These are phyloP conservation scores for Phytophthora podocarpi DNA, from an alignment of 352 stramenopile genomes.

Conservation along the genomic window DNA sequence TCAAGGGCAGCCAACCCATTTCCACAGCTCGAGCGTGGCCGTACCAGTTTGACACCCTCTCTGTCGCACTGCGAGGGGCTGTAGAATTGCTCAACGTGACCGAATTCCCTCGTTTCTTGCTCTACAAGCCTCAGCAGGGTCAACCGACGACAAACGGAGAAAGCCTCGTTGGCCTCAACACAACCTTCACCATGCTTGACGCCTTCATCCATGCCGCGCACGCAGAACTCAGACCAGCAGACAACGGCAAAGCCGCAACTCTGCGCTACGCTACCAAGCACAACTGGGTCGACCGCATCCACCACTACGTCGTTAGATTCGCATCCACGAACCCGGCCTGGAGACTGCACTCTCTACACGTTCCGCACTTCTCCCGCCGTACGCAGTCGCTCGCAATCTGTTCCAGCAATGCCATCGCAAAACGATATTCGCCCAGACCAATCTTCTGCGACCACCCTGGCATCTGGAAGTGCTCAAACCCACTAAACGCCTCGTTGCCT, in stretches of 20 bases:
- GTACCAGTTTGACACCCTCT: slow-evolving; percentile 48
- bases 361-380: neutral
- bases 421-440: slow-evolving; percentile 3
- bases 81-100: slow-evolving; percentile 33
- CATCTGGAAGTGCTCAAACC: slow-evolving; percentile 24
- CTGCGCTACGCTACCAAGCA: slow-evolving; percentile 37
- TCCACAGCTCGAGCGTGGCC: slow-evolving; percentile 26
- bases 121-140: slow-evolving; percentile 19
- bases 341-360: slow-evolving; percentile 1
- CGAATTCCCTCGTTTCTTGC: slow-evolving; percentile 32
- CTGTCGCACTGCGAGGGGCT: slow-evolving; percentile 32
- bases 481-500: slow-evolving; percentile 2
- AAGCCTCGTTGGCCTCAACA: slow-evolving; percentile 24
- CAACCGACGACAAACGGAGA: slow-evolving; percentile 7
- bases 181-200: slow-evolving; percentile 47
- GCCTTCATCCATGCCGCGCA: slow-evolving; percentile 22
- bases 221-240: neutral
- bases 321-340: neutral
- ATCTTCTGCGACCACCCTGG: slow-evolving; percentile 34
- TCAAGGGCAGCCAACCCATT: slow-evolving; percentile 18
- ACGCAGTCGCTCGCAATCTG: slow-evolving; percentile 8
- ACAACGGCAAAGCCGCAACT: neutral
- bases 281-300: slow-evolving; percentile 45
- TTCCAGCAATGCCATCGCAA: slow-evolving; percentile 4
- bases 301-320: slow-evolving; percentile 34